phyloP scores from a whole-genome alignment of 225 moss, liverwort and hornwort species.

The Anthoceros angustus region DNA sequence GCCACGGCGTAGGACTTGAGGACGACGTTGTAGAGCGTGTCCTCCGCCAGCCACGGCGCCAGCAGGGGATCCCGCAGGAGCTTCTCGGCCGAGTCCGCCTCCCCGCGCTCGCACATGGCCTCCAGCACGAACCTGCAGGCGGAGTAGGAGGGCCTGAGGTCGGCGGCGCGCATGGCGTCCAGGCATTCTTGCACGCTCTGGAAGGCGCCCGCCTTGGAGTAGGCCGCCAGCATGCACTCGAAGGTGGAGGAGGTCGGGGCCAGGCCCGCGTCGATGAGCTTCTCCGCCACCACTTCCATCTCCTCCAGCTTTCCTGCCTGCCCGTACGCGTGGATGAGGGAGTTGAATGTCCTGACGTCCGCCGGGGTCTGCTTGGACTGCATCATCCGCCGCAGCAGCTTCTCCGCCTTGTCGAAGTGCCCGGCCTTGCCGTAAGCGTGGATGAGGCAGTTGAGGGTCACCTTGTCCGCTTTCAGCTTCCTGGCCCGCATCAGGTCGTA shows the following conservation, averaged over 20 bases:
- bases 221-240: conserved; percentile 55
- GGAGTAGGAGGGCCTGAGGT: conserved; percentile 18
- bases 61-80: not conserved
- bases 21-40: not conserved
- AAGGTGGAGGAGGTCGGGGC: conserved; percentile 36
- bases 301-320: conserved; percentile 57
- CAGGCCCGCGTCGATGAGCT: conserved; percentile 34
- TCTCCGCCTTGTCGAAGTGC: conserved; percentile 80
- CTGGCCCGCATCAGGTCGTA: conserved; percentile 51
- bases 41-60: not conserved
- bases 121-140: not conserved
- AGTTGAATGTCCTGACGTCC: conserved; percentile 56
- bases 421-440: conserved; percentile 66
- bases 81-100: not conserved
- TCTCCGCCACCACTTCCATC: conserved; percentile 34
- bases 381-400: conserved; percentile 28
- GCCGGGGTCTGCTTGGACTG: conserved; percentile 31
- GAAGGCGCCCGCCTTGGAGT: conserved; percentile 40
- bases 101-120: not conserved
- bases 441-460: conserved; percentile 70
- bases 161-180: conserved; percentile 20
- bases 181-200: conserved; percentile 34
- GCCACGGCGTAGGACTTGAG: not conserved
- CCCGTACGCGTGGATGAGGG: conserved; percentile 61
- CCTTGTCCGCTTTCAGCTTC: conserved; percentile 52